Evolutionary conservation across 129 eudicot species (phyloP).

Genomic region (Logfia minima): DNA sequence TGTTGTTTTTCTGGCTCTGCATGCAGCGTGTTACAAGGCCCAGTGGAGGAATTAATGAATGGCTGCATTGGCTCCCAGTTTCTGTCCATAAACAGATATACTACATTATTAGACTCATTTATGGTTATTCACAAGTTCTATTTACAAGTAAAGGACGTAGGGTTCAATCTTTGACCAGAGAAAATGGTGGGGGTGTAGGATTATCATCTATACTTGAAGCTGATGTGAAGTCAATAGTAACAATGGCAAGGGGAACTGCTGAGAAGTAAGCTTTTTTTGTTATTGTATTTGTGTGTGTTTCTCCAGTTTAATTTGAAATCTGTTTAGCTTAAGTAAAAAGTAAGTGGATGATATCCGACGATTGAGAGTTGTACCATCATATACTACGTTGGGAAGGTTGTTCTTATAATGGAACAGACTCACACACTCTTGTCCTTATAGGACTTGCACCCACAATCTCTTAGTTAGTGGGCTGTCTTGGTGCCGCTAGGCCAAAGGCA

Average conservation of each 20-base stretch:
- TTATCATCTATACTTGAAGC: slow-evolving; percentile 83
- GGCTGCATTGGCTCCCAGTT: slow-evolving; percentile 92
- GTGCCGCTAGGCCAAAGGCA: neutral
- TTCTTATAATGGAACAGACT: neutral
- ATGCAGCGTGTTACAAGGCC: slow-evolving; percentile 94
- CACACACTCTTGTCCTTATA: neutral
- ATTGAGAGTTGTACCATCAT: no score
- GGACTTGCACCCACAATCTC: neutral
- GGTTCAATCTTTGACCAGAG: slow-evolving; percentile 41
- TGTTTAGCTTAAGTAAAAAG: slow-evolving; percentile 5
- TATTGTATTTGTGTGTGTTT: neutral
- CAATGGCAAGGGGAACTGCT: slow-evolving; percentile 72
- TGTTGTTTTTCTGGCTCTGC: slow-evolving; percentile 19
- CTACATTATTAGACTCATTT: slow-evolving; percentile 63
- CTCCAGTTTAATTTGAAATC: slow-evolving; percentile 14
- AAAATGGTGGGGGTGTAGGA: slow-evolving; percentile 65
- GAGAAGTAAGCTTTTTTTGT: slow-evolving; percentile 57
- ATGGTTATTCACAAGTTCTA: slow-evolving; percentile 53
- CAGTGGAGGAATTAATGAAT: slow-evolving; percentile 91
- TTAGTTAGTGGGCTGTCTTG: neutral
- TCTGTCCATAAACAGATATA: slow-evolving; percentile 77
- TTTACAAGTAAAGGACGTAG: slow-evolving; percentile 47
- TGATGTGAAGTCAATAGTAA: slow-evolving; percentile 75
- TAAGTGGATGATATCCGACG: slow-evolving; percentile 4
- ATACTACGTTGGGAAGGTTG: neutral